These are phyloP conservation scores for Ottelia alismoides DNA, from an alignment of 106 monocot species.

Conservation along the genomic window DNA sequence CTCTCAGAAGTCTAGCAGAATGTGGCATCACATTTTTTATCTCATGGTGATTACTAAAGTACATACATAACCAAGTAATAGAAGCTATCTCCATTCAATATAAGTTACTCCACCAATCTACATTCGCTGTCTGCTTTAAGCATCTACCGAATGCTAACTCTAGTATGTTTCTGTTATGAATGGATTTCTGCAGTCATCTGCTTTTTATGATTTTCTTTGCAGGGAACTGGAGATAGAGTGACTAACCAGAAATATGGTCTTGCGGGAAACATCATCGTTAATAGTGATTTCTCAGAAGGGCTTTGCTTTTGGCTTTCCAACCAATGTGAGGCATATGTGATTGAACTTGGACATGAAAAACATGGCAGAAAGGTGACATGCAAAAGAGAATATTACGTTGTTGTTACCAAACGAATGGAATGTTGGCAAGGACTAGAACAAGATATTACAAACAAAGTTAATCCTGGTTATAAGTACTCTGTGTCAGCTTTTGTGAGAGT, in stretches of 20 bases:
- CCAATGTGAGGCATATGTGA: conserved; percentile 27
- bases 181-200: too few relatives aligned
- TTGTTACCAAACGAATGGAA: conserved; percentile 28
- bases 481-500: conserved; percentile 24
- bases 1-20: background rate
- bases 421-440: conserved; percentile 44
- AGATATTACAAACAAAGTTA: conserved; percentile 22
- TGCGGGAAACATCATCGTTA: conserved; percentile 23
- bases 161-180: too few relatives aligned
- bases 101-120: too few relatives aligned
- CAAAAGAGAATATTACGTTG: conserved; percentile 20
- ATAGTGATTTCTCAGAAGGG: conserved; percentile 32
- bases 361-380: too few relatives aligned
- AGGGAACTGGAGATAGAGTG: too few relatives aligned
- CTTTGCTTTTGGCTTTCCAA: conserved; percentile 23
- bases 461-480: conserved; percentile 11
- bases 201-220: too few relatives aligned
- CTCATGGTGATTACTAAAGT: too few relatives aligned
- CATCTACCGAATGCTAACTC: too few relatives aligned
- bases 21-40: background rate
- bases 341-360: conserved; percentile 11
- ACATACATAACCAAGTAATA: too few relatives aligned
- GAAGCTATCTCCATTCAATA: too few relatives aligned
- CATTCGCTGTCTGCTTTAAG: too few relatives aligned
- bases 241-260: background rate